Evolutionary conservation across 441 rosid genomes (phyloP).

Genomic region (Gossypium laxum): DNA sequence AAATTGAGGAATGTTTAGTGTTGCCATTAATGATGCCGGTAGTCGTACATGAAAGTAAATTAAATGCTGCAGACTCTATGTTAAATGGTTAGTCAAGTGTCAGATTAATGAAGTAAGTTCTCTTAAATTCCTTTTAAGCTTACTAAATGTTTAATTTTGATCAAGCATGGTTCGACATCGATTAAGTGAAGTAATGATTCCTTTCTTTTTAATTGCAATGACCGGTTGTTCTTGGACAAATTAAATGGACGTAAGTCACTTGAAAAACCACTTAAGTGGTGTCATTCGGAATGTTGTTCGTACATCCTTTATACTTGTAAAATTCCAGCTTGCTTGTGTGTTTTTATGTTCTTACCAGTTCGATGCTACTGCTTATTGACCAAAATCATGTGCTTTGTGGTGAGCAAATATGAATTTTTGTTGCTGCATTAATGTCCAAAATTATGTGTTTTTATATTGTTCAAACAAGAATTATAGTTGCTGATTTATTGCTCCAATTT

Average conservation of each 20-base stretch:
- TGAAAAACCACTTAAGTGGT: not conserved
- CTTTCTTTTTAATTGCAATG: not conserved
- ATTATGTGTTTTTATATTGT: not conserved
- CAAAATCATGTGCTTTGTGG: no score
- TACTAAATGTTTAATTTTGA: not conserved
- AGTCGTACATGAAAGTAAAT: no score
- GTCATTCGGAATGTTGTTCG: not conserved
- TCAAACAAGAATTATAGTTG: not conserved
- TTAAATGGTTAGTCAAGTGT: no score
- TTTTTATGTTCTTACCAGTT: no score
- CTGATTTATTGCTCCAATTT: not conserved
- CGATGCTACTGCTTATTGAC: no score
- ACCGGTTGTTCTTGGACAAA: no score
- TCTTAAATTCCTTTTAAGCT: not conserved
- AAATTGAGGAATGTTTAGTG: not conserved
- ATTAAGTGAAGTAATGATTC: not conserved
- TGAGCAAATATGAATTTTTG: no score
- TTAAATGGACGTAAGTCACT: not conserved
- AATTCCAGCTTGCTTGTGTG: not conserved
- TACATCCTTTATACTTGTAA: not conserved
- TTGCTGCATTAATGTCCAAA: not conserved
- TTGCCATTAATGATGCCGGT: not conserved
- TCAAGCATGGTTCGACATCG: not conserved
- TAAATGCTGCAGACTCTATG: no score
- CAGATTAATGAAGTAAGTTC: not conserved